Base-by-base conservation (phyloP, 306 rosid genomes). In the Adenanthera pavonina region DNA sequence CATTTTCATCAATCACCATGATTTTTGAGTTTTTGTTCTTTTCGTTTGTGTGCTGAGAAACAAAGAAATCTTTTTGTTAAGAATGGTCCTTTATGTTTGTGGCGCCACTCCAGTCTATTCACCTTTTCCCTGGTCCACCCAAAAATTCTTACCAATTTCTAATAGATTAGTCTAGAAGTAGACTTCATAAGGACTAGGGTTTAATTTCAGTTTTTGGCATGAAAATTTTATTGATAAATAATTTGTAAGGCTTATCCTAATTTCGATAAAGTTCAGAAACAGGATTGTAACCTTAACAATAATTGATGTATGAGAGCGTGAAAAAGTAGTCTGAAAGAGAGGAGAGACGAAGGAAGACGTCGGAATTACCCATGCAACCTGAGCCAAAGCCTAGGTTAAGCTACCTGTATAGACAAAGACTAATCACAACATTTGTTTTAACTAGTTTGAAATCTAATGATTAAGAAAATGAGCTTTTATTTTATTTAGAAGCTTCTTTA, bases 1-100 rank as follows among this genome's bases (percentile, higher is more conserved):
- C 77, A 75, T 74, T 81, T 82, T 81, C 73, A 65, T 74, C 80
- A 43, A 41, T 69, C 54, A 44, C 38, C 54, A 75, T 84, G 82
- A 56, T 70, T 78, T 25, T 86, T 81, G 66, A 84, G 82, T 10
- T 71, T 47, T 53, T 57, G 71, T 80, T 78, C 30, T 19, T 68
- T 17, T 17, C 33, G 5, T 25, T 68, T 44, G 14, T 1, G 12
- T 4, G 3, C 3, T 40, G 15, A 11, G 40, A 33, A 30, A 33
- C n/a, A 12, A 11, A 11, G 14, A 60, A 10, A 30, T 30, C 38
- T 25, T 25, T 60, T 10, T 35, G 48, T 15, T 10, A 19, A 74
- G 35, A 61, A 46, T 74, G 92, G 80, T 79, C 83, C 83, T 83
- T 8, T 36, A 6, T 6, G 1, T 30, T 54, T 9, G 46, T 64